These are phyloP conservation scores for Serendipita vermifera DNA, from an alignment of 768 basidiomycete genomes.

Conservation along the genomic window DNA sequence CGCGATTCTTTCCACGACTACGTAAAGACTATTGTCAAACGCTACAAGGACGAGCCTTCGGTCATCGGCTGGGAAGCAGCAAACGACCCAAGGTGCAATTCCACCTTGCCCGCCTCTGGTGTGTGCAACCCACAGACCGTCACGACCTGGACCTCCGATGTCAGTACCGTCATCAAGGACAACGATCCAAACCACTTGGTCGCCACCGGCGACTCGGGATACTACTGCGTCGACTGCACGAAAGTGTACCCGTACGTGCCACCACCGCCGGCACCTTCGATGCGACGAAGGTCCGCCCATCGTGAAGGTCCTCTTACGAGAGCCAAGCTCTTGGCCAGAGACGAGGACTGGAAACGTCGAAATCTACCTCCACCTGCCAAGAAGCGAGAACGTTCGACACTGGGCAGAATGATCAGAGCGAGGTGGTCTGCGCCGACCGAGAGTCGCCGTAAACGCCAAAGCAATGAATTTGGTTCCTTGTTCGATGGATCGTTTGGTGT, in stretches of 20 bases:
- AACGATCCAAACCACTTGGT: slow-evolving; percentile 54
- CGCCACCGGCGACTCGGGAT: slow-evolving; percentile 52
- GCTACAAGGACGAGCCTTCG: slow-evolving; percentile 35
- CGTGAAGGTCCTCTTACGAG: slow-evolving; percentile 33
- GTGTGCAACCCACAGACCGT: slow-evolving; percentile 26
- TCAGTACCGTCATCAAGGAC: slow-evolving; percentile 33
- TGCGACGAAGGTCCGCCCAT: slow-evolving; percentile 29
- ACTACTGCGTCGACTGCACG: slow-evolving; percentile 32
- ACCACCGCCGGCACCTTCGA: slow-evolving; percentile 32
- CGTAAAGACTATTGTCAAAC: slow-evolving; percentile 39
- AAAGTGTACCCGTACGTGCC: slow-evolving; percentile 40
- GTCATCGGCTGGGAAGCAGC: slow-evolving; percentile 49
- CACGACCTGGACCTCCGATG: slow-evolving; percentile 41
- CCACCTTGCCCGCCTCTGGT: slow-evolving; percentile 2
- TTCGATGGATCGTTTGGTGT: slow-evolving; percentile 55
- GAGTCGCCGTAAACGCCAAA: slow-evolving; percentile 29
- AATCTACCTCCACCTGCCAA: slow-evolving; percentile 34
- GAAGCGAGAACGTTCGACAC: slow-evolving; percentile 7
- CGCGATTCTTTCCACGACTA: not conserved
- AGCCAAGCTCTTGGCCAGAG: slow-evolving; percentile 35
- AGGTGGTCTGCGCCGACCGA: slow-evolving; percentile 32
- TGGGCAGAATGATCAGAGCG: not conserved
- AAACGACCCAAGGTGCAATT: slow-evolving; percentile 45
- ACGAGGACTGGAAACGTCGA: slow-evolving; percentile 36
- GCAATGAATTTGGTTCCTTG: slow-evolving; percentile 27